Conservation (phyloP, 2,329 filamentous ascomycete species). For the Nemania abortiva region DNA sequence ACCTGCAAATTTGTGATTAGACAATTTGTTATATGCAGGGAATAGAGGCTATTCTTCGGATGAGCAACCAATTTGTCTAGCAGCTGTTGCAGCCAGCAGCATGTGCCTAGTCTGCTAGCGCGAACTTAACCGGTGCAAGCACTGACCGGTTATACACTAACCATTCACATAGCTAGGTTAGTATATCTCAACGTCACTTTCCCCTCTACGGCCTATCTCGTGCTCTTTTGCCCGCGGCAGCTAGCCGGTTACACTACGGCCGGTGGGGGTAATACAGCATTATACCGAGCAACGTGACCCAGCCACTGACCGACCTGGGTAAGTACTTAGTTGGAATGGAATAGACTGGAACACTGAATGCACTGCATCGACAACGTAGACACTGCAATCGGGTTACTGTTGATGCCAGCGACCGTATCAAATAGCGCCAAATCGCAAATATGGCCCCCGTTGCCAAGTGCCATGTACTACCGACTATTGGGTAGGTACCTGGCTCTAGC, state of each 20-base stretch:
- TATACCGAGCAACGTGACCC: not conserved
- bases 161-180: too few relatives aligned
- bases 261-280: not conserved
- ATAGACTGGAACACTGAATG: not conserved
- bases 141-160: not conserved
- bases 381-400: not conserved
- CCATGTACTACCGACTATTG: not conserved
- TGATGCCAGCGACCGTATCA: not conserved
- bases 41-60: slow-evolving; percentile 35
- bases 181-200: slow-evolving; percentile 15
- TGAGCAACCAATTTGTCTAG: slow-evolving; percentile 2
- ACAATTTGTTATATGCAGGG: slow-evolving; percentile 1
- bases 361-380: not conserved
- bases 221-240: slow-evolving; percentile 18
- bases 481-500: not conserved
- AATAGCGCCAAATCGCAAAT: not conserved
- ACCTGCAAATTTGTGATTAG: slow-evolving; percentile 1
- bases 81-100: not conserved
- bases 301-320: too few relatives aligned
- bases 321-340: not conserved
- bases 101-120: not conserved
- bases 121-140: not conserved
- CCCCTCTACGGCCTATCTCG: not conserved
- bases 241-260: slow-evolving; percentile 14
- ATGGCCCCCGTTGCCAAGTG: not conserved